phyloP scores from a whole-genome alignment of 2,329 filamentous ascomycete genomes.

The Aciculosporium take region DNA sequence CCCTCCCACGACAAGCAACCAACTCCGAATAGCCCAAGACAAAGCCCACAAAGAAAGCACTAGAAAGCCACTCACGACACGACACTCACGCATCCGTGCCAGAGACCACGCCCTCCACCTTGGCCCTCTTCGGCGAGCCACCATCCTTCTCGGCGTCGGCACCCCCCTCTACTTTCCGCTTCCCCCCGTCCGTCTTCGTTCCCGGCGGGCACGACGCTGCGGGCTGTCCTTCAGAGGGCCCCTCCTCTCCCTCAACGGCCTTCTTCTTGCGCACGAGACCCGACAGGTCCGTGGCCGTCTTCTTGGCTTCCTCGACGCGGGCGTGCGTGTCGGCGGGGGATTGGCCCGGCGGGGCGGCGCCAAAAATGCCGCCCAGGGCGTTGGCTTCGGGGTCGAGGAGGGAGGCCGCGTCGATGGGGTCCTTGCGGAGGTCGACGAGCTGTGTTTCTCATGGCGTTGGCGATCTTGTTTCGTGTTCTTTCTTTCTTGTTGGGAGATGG shows the following conservation, averaged over 20 bases:
- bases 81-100: not conserved
- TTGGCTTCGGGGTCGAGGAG: conserved; percentile 23
- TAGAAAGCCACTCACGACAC: too few species aligned
- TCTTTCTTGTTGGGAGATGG: conserved; percentile 16
- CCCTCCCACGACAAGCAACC: not conserved
- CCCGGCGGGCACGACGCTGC: too few species aligned
- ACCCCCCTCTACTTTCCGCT: conserved; percentile 21
- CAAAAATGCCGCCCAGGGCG: conserved; percentile 44
- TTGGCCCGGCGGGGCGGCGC: conserved; percentile 47
- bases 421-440: conserved; percentile 53
- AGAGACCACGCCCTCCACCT: conserved; percentile 14
- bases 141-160: conserved; percentile 10
- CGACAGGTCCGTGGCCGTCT: conserved; percentile 57
- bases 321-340: conserved; percentile 46
- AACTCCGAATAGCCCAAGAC: too few species aligned
- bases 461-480: too few species aligned
- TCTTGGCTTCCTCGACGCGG: conserved; percentile 57
- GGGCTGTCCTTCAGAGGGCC: too few species aligned
- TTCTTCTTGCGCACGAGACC: conserved; percentile 64
- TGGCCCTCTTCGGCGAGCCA: conserved; percentile 22
- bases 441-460: too few species aligned
- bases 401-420: conserved; percentile 32
- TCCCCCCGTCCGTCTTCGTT: conserved; percentile 28
- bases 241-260: conserved; percentile 20
- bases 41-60: not conserved